phyloP scores from a whole-genome alignment of 179 eudicot species.

The Patellifolia procumbens region DNA sequence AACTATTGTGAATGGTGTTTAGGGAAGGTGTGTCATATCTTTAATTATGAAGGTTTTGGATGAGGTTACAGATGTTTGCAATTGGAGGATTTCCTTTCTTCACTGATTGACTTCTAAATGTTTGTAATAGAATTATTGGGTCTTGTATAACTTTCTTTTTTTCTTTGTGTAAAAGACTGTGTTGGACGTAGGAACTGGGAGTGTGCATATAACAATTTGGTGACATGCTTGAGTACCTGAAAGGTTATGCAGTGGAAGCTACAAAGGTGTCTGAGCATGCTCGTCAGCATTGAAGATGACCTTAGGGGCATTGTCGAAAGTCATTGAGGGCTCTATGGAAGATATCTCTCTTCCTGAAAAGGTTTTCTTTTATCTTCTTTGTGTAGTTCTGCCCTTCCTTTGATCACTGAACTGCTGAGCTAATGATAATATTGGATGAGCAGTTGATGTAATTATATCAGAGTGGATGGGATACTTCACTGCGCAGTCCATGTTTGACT shows the following conservation, averaged over 20 bases:
- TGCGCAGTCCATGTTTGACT: conserved; percentile 98
- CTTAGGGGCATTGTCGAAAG: conserved; percentile 76
- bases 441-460: conserved; percentile 56
- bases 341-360: conserved; percentile 82
- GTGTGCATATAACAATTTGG: conserved; percentile 97
- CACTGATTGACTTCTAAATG: conserved; percentile 1
- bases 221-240: conserved; percentile 93
- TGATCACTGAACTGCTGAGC: conserved; percentile 12
- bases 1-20: no score
- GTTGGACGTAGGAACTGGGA: conserved; percentile 96
- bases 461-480: conserved; percentile 99
- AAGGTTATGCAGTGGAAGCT: conserved; percentile 98
- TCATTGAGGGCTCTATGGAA: conserved; percentile 93
- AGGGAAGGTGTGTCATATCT: no score
- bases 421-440: conserved; percentile 26
- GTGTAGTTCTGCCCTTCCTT: neutral
- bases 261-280: conserved; percentile 97
- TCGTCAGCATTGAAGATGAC: conserved; percentile 70
- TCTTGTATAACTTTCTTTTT: conserved; percentile 2
- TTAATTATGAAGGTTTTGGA: no score
- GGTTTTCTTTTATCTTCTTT: conserved; percentile 39
- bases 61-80: no score
- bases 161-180: conserved; percentile 59
- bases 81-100: neutral
- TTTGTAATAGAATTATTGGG: neutral